These are phyloP conservation scores for Alternaria panax DNA, from an alignment of 2,329 filamentous ascomycete genomes.

Conservation along the genomic window DNA sequence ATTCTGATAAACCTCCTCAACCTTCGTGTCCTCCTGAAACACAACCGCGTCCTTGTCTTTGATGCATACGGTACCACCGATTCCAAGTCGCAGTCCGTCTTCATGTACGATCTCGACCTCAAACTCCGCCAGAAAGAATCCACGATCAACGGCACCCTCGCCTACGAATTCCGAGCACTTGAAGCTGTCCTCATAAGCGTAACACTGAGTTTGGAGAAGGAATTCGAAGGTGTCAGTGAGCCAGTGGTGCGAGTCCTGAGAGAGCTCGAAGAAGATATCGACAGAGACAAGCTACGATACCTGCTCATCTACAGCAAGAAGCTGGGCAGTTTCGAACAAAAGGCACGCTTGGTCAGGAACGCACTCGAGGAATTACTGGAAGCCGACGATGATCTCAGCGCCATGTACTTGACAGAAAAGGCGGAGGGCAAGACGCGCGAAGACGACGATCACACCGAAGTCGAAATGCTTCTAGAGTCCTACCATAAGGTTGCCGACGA, in stretches of 20 bases:
- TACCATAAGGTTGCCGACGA: slow-evolving; percentile 98
- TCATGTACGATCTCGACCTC: slow-evolving; percentile 96
- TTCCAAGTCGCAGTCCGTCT: slow-evolving; percentile 92
- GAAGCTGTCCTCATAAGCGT: slow-evolving; percentile 95
- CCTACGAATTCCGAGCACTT: slow-evolving; percentile 94
- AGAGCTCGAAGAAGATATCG: slow-evolving; percentile 95
- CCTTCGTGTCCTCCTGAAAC: slow-evolving; percentile 92
- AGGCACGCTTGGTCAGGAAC: slow-evolving; percentile 90
- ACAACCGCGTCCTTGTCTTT: slow-evolving; percentile 92
- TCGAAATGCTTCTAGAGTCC: slow-evolving; percentile 95
- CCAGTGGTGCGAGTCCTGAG: slow-evolving; percentile 88
- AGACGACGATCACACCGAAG: slow-evolving; percentile 90
- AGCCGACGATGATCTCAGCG: slow-evolving; percentile 90
- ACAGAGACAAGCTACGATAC: slow-evolving; percentile 88
- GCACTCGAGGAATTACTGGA: slow-evolving; percentile 95
- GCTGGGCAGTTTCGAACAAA: slow-evolving; percentile 96
- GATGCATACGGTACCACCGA: slow-evolving; percentile 95
- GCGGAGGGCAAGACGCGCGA: slow-evolving; percentile 73
- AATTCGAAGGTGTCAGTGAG: slow-evolving; percentile 92
- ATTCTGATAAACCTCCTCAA: slow-evolving; percentile 97
- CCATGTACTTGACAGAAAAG: slow-evolving; percentile 96
- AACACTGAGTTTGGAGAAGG: slow-evolving; percentile 87
- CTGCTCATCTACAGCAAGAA: slow-evolving; percentile 95
- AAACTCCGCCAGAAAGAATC: slow-evolving; percentile 83
- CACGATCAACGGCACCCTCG: slow-evolving; percentile 63